Evolutionary conservation across 208 protist species (phyloP).

Genomic region (Herpetomonas tarakana): DNA sequence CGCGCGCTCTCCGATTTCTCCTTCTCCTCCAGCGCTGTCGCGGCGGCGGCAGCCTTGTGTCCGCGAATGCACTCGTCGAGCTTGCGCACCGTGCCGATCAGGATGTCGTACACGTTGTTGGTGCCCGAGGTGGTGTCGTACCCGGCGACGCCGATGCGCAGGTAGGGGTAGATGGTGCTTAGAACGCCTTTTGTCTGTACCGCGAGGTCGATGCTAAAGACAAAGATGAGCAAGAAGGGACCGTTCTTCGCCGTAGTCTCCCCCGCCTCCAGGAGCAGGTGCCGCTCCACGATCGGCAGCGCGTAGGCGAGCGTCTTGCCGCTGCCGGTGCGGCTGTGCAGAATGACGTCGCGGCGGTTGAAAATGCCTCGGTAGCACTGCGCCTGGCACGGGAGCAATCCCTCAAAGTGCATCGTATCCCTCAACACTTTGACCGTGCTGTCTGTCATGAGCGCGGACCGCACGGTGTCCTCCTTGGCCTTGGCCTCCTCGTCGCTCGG

Average conservation of each 20-base stretch:
- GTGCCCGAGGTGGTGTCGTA: slow-evolving; percentile 30
- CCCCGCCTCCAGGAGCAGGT: slow-evolving; percentile 50
- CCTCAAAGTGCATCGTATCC: slow-evolving; percentile 53
- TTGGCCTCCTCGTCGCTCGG: slow-evolving; percentile 20
- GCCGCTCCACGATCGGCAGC: slow-evolving; percentile 93
- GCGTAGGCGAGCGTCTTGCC: slow-evolving; percentile 99
- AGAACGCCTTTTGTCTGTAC: slow-evolving; percentile 82
- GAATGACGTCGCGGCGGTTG: slow-evolving; percentile 84
- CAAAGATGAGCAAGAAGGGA: slow-evolving; percentile 84
- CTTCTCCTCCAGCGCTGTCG: slow-evolving; percentile 34
- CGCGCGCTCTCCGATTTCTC: slow-evolving; percentile 19
- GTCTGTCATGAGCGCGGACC: slow-evolving; percentile 63
- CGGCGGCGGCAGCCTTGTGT: slow-evolving; percentile 23
- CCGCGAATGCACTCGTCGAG: slow-evolving; percentile 82
- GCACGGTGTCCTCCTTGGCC: slow-evolving; percentile 9
- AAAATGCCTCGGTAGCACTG: slow-evolving; percentile 89
- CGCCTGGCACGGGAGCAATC: slow-evolving; percentile 75
- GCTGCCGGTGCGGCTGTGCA: slow-evolving; percentile 93
- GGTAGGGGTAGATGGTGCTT: slow-evolving; percentile 56
- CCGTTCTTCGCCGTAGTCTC: slow-evolving; percentile 11
- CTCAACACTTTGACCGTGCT: slow-evolving; percentile 45
- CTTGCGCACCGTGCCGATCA: slow-evolving; percentile 71
- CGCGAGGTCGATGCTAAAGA: slow-evolving; percentile 87
- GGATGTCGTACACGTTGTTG: slow-evolving; percentile 31
- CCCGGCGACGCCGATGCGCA: slow-evolving; percentile 68